Evolutionary conservation across 1,139 yeast genomes (phyloP).

Genomic region (Kodamaea ohmeri): DNA sequence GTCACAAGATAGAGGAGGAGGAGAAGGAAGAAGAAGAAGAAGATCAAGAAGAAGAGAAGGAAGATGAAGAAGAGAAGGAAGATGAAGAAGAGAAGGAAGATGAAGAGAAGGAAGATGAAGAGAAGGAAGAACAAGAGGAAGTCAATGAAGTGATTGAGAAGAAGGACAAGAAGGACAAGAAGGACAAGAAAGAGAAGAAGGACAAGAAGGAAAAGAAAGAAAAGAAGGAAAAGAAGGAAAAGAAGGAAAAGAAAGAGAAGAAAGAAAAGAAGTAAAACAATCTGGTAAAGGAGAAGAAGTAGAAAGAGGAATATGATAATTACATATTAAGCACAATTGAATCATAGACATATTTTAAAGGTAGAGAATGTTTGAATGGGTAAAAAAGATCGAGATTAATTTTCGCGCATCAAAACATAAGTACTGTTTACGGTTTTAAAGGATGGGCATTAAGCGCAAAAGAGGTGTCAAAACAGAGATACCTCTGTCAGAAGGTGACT

Average conservation of each 20-base stretch:
- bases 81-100: conserved; percentile 20
- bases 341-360: conserved; percentile 2
- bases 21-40: conserved; percentile 10
- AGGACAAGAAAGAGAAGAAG: conserved; percentile 19
- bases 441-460: conserved; percentile 17
- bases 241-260: conserved; percentile 20
- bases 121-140: conserved; percentile 20
- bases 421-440: background rate
- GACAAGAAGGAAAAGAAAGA: conserved; percentile 20
- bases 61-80: conserved; percentile 17
- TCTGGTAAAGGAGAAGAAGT: background rate
- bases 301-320: background rate
- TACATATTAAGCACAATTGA: background rate
- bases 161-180: conserved; percentile 21
- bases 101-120: conserved; percentile 19
- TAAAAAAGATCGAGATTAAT: background rate
- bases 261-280: conserved; percentile 15
- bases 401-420: background rate
- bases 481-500: conserved; percentile 15
- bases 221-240: conserved; percentile 21
- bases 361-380: background rate
- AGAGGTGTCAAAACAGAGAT: conserved; percentile 12
- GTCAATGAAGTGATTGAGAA: conserved; percentile 19
- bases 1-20: conserved; percentile 14
- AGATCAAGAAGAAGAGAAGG: conserved; percentile 16